Conservation (phyloP, 1,284 basidiomycete genomes). For the Cyathus olla region DNA sequence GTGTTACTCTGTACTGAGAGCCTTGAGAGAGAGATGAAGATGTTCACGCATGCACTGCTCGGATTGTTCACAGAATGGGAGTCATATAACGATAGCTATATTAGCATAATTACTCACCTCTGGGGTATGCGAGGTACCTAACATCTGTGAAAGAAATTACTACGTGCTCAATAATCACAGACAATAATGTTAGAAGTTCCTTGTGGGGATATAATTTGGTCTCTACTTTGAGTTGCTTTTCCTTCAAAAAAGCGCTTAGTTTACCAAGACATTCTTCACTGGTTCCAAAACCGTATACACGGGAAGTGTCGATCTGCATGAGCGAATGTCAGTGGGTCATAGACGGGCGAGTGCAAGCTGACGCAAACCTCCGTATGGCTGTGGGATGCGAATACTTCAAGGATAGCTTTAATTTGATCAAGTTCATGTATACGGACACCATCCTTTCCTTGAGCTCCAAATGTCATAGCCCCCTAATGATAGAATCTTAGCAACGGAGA, state of each 20-base stretch:
- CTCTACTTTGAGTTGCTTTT: conserved; percentile 51
- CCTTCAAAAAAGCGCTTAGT: conserved; percentile 31
- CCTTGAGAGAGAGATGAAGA: conserved; percentile 55
- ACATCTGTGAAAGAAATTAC: background rate
- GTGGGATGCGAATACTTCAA: conserved; percentile 68
- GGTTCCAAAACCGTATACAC: conserved; percentile 59
- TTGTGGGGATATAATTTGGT: conserved; percentile 54
- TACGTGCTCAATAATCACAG: background rate
- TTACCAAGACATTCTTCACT: conserved; percentile 58
- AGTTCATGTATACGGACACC: conserved; percentile 64
- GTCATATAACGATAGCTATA: background rate
- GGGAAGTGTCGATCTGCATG: conserved; percentile 64
- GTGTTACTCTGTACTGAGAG: conserved; percentile 60
- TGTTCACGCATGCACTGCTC: conserved; percentile 51
- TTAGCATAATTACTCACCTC: background rate
- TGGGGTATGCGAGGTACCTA: background rate
- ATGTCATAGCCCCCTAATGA: conserved; percentile 56
- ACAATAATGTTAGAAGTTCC: conserved; percentile 6
- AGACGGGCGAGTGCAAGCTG: background rate
- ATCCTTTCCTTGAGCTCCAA: conserved; percentile 47
- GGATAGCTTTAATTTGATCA: conserved; percentile 60
- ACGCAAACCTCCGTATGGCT: conserved; percentile 57
- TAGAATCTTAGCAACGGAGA: background rate
- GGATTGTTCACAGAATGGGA: background rate
- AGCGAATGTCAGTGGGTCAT: background rate